Percentiles rank a stretch among this genome's conserved stretches.
These are phyloP conservation scores for Isoetes taiwanensis DNA, from an alignment of 75 land plant genomes.

Conservation along the genomic window DNA sequence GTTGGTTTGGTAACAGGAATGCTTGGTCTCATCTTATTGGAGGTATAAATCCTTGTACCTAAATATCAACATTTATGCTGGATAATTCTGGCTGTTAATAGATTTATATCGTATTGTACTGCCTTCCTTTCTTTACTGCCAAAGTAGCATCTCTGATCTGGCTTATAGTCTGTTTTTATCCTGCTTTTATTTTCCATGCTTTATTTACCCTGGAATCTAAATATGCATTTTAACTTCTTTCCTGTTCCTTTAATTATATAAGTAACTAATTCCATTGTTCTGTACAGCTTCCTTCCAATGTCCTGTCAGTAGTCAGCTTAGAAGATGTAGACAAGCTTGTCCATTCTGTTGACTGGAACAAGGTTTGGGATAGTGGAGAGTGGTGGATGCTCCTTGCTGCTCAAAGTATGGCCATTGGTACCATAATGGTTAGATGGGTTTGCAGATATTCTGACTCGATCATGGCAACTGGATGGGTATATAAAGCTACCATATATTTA, in stretches of 20 bases:
- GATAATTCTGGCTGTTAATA: too few species aligned
- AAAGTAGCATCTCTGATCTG: too few species aligned
- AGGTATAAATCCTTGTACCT: too few species aligned
- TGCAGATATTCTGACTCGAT: constrained; percentile 86
- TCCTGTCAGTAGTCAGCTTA: background rate
- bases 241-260: too few species aligned
- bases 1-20: constrained; percentile 75
- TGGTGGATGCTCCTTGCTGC: constrained; percentile 99
- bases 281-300: background rate
- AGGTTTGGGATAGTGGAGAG: constrained; percentile 96
- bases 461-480: constrained; percentile 99
- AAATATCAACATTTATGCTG: too few species aligned
- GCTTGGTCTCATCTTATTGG: constrained; percentile 71
- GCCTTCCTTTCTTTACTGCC: too few species aligned
- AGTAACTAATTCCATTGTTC: background rate
- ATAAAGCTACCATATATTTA: background rate
- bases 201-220: too few species aligned
- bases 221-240: too few species aligned
- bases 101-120: too few species aligned
- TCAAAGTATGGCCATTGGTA: constrained; percentile 98
- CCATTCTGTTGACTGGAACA: background rate
- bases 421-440: constrained; percentile 98
- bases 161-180: too few species aligned
- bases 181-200: too few species aligned
- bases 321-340: background rate